These are phyloP conservation scores for Cyathus olla DNA, from an alignment of 1,284 basidiomycete genomes.

Conservation along the genomic window DNA sequence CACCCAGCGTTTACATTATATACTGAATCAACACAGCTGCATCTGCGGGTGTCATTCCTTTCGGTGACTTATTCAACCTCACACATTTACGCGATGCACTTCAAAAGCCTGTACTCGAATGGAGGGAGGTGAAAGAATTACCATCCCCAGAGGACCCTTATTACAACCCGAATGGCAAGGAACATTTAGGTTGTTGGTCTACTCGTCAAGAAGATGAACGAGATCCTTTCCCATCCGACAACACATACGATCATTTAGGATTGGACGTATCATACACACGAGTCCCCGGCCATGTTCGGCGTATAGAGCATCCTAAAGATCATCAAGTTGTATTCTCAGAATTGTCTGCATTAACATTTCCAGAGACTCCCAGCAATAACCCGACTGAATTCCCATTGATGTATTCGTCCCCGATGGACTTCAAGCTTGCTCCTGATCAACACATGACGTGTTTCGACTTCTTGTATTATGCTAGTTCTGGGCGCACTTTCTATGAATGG, in stretches of 20 bases:
- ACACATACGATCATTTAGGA: background rate
- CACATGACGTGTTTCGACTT: no score
- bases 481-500: slow-evolving; percentile 13
- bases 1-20: background rate
- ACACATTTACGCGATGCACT: slow-evolving; percentile 5
- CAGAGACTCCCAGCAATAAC: background rate
- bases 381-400: no score
- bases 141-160: background rate
- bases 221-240: no score
- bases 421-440: no score
- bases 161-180: background rate
- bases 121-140: slow-evolving; percentile 15
- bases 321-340: background rate
- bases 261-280: slow-evolving; percentile 5
- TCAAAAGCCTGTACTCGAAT: slow-evolving; percentile 15
- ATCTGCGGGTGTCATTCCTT: slow-evolving; percentile 9
- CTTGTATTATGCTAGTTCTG: slow-evolving; percentile 32
- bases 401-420: no score
- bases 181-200: background rate
- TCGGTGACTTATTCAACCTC: slow-evolving; percentile 19
- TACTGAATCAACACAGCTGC: background rate
- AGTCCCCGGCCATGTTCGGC: background rate
- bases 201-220: no score
- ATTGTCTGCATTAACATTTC: background rate
- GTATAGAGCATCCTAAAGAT: background rate